These are phyloP conservation scores for Phaeodactylum tricornutum DNA, from an alignment of 108 stramenopile genomes.

Conservation along the genomic window DNA sequence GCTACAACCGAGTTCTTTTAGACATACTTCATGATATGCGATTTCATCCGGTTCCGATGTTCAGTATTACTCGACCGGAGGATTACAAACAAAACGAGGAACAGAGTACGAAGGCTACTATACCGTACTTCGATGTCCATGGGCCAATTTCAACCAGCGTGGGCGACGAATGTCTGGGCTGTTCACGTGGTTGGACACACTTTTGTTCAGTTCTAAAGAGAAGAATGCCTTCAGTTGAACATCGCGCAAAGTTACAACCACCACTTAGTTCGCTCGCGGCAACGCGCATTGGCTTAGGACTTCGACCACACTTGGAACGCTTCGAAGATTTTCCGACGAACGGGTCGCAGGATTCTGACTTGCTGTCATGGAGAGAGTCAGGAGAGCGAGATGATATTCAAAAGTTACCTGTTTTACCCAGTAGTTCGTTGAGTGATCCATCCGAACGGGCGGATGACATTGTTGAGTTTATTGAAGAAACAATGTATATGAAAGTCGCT, in stretches of 20 bases:
- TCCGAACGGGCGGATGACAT: constrained; percentile 54
- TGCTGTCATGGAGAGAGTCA: neutral
- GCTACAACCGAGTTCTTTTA: constrained; percentile 41
- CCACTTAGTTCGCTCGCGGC: constrained; percentile 59
- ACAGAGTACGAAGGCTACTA: constrained; percentile 15
- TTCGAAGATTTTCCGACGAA: constrained; percentile 3
- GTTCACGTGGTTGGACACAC: constrained; percentile 73
- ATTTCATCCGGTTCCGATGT: constrained; percentile 69
- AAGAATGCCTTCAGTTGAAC: constrained; percentile 46
- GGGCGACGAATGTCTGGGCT: constrained; percentile 80
- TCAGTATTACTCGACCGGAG: constrained; percentile 28
- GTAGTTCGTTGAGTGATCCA: constrained; percentile 36
- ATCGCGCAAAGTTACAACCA: constrained; percentile 68
- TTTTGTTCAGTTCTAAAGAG: constrained; percentile 66
- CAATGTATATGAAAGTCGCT: constrained; percentile 41
- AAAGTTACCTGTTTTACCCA: constrained; percentile 10
- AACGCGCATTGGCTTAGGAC: constrained; percentile 66
- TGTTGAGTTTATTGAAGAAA: constrained; percentile 55
- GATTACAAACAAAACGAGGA: constrained; percentile 25
- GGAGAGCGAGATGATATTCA: neutral
- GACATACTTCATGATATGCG: constrained; percentile 70
- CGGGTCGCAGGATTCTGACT: neutral
- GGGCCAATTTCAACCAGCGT: constrained; percentile 70
- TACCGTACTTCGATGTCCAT: constrained; percentile 67
- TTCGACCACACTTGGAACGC: constrained; percentile 22